Evolutionary conservation across 2,329 filamentous ascomycete species (phyloP).

Genomic region (Bisporella sp.): DNA sequence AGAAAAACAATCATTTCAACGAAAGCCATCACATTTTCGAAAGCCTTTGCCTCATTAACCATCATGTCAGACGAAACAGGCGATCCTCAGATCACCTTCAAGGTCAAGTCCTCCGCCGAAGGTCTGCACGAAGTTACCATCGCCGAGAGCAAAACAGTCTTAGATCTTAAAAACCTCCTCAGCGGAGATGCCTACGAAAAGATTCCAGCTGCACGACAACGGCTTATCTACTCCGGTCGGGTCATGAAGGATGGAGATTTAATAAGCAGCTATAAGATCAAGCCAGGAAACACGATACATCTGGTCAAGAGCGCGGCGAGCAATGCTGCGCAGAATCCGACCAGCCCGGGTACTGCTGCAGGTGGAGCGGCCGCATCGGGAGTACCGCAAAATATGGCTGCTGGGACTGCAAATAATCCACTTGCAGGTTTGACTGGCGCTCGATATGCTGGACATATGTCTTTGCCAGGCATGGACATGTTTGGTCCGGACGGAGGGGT

Average conservation of each 20-base stretch:
- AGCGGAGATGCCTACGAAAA: constrained; percentile 76
- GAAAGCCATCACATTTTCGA: no score
- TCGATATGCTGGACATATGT: constrained; percentile 85
- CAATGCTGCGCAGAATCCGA: constrained; percentile 41
- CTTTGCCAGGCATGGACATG: constrained; percentile 77
- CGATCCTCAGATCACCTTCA: constrained; percentile 84
- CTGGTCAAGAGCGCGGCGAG: constrained; percentile 94
- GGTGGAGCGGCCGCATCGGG: constrained; percentile 45
- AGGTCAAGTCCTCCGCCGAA: constrained; percentile 94
- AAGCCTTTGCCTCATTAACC: neutral
- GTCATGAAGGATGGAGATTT: constrained; percentile 94
- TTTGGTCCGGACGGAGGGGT: constrained; percentile 94
- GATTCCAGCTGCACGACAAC: constrained; percentile 80
- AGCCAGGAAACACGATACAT: constrained; percentile 91
- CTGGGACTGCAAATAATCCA: constrained; percentile 80
- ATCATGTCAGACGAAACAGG: constrained; percentile 46
- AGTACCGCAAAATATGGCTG: constrained; percentile 70
- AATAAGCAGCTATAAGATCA: constrained; percentile 84
- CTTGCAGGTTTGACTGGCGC: constrained; percentile 87
- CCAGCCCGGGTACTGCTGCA: constrained; percentile 34
- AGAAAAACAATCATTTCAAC: no score
- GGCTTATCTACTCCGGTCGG: constrained; percentile 93
- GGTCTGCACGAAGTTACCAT: constrained; percentile 79
- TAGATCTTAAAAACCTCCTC: constrained; percentile 85
- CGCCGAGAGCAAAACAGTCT: constrained; percentile 65